Evolutionary conservation across 106 monocot species (phyloP).

Genomic region (Triglochin maritima): DNA sequence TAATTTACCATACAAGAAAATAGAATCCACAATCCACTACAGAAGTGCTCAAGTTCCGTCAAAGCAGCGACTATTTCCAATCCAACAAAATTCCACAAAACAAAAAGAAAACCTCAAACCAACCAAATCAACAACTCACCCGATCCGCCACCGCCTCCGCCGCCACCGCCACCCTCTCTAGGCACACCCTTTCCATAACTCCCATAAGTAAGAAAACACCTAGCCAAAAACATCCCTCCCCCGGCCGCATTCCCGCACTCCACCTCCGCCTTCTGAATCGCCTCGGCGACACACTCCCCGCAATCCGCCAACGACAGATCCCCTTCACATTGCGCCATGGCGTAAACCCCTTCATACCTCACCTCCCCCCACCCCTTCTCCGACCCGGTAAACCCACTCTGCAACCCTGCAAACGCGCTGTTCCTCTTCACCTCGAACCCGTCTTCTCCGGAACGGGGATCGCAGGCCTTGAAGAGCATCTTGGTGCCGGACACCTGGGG

Average conservation of each 20-base stretch:
- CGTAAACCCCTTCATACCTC: slow-evolving; percentile 58
- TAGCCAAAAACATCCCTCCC: slow-evolving; percentile 87
- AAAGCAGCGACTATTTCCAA: neutral
- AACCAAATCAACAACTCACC: neutral
- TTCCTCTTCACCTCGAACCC: slow-evolving; percentile 66
- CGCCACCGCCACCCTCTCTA: slow-evolving; percentile 26
- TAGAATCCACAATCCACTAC: too few relatives aligned
- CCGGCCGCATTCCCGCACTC: slow-evolving; percentile 85
- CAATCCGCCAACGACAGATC: slow-evolving; percentile 73
- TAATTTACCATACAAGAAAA: too few relatives aligned
- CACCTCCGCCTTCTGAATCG: slow-evolving; percentile 86
- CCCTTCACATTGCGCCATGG: slow-evolving; percentile 95
- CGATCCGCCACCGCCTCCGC: slow-evolving; percentile 20
- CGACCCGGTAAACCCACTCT: slow-evolving; percentile 34
- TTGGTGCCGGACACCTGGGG: slow-evolving; percentile 67
- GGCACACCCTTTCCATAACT: slow-evolving; percentile 53
- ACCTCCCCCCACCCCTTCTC: slow-evolving; percentile 27
- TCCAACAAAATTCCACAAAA: neutral
- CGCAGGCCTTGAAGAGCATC: slow-evolving; percentile 17
- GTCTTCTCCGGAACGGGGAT: slow-evolving; percentile 9
- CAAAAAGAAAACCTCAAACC: neutral
- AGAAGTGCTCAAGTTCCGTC: too few relatives aligned
- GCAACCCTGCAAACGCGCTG: slow-evolving; percentile 65
- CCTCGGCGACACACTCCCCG: slow-evolving; percentile 62
- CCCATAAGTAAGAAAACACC: slow-evolving; percentile 83